phyloP scores from a whole-genome alignment of 2,329 filamentous ascomycete species.

The Camptophora hylomeconis region DNA sequence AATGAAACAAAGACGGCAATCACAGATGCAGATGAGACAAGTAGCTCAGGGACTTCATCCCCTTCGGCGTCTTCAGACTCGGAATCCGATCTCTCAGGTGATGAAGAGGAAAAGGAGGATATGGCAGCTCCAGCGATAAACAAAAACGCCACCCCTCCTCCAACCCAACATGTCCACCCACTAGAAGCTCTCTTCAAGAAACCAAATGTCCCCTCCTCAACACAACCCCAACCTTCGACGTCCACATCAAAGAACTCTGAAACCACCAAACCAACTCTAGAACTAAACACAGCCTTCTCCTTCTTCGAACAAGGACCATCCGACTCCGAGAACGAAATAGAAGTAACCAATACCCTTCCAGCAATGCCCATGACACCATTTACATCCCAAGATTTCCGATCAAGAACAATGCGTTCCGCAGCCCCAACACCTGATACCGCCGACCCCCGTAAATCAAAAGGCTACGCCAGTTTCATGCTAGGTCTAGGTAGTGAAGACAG shows the following conservation, averaged over 20 bases:
- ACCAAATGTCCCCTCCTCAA: constrained; percentile 31
- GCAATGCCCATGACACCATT: constrained; percentile 63
- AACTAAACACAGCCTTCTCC: constrained; percentile 52
- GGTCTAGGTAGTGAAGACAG: constrained; percentile 6
- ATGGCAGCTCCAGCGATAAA: constrained; percentile 24
- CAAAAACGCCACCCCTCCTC: constrained; percentile 38
- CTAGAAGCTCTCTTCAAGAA: constrained; percentile 88
- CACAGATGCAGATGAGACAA: constrained; percentile 20
- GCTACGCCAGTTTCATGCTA: constrained; percentile 11
- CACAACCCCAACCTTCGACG: too few relatives aligned
- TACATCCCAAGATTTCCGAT: constrained; percentile 63
- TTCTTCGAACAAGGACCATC: constrained; percentile 55
- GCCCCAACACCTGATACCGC: constrained; percentile 93
- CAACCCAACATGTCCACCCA: constrained; percentile 55
- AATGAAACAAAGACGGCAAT: constrained; percentile 20
- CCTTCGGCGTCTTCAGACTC: constrained; percentile 3
- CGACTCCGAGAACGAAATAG: constrained; percentile 33
- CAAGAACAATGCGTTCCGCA: constrained; percentile 57
- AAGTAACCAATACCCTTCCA: too few relatives aligned
- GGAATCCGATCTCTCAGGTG: constrained; percentile 3
- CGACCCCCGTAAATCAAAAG: constrained; percentile 40
- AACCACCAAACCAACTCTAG: constrained; percentile 23
- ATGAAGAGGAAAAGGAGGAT: constrained; percentile 8
- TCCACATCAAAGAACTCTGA: too few relatives aligned
- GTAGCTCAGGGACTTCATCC: constrained; percentile 18